Evolutionary conservation across 176 grass and related monocot genomes (phyloP).

Genomic region (Bromus sterilis): DNA sequence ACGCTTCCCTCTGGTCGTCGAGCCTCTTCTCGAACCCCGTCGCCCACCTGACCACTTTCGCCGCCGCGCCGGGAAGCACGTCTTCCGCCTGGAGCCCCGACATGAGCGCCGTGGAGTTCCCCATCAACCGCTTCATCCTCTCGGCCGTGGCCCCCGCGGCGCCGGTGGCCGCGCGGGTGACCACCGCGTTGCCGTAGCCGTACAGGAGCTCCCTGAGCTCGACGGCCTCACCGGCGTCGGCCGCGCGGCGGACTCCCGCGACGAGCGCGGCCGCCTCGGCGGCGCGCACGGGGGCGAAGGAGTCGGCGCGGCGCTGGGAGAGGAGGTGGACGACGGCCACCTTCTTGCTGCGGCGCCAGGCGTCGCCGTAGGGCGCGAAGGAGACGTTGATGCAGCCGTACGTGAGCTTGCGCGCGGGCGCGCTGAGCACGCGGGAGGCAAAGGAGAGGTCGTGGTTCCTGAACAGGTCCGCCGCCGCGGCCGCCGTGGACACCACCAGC

Average conservation of each 20-base stretch:
- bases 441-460: conserved; percentile 36
- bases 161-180: conserved; percentile 16
- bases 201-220: conserved; percentile 32
- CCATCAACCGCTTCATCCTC: conserved; percentile 15
- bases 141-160: neutral
- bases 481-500: conserved; percentile 28
- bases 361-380: conserved; percentile 31
- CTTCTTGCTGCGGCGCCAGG: conserved; percentile 40
- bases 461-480: conserved; percentile 28
- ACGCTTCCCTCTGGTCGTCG: conserved; percentile 3
- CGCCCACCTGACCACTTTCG: neutral
- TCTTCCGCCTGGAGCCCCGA: conserved; percentile 33
- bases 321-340: conserved; percentile 33
- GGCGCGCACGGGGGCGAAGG: conserved; percentile 4
- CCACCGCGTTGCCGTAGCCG: conserved; percentile 33
- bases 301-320: conserved; percentile 7
- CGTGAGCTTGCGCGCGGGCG: neutral
- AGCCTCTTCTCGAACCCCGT: conserved; percentile 30
- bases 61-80: conserved; percentile 7
- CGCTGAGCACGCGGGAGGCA: conserved; percentile 16
- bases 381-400: conserved; percentile 17
- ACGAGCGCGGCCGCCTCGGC: conserved; percentile 9
- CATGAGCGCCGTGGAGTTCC: conserved; percentile 5
- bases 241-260: neutral
- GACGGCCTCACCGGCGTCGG: neutral